Evolutionary conservation across 768 basidiomycete genomes (phyloP).

Genomic region (Zangia roseola): DNA sequence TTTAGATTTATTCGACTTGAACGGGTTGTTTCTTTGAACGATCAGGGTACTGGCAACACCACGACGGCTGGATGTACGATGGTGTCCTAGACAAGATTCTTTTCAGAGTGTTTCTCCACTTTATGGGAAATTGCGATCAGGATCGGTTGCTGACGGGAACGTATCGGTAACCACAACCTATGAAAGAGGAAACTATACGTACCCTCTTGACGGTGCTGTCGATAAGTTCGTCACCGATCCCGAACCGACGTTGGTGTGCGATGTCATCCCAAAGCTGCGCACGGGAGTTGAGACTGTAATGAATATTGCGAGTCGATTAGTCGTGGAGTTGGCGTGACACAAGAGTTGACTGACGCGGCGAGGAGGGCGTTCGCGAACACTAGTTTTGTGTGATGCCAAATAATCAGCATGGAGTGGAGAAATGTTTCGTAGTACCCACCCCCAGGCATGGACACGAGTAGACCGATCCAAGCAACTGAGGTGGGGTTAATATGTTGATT

Average conservation of each 20-base stretch:
- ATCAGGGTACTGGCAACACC: neutral
- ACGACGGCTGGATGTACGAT: neutral
- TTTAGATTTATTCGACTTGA: no score
- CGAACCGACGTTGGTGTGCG: constrained; percentile 8
- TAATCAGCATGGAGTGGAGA: neutral
- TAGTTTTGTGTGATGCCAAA: neutral
- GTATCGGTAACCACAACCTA: neutral
- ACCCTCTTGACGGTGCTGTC: constrained; percentile 6
- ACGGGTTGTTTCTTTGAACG: neutral
- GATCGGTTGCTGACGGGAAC: constrained; percentile 15
- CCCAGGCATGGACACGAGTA: constrained; percentile 18
- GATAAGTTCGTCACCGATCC: constrained; percentile 5
- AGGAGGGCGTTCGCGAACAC: constrained; percentile 21
- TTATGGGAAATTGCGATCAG: constrained; percentile 13
- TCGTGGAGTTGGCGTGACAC: neutral
- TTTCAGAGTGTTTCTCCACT: constrained; percentile 4
- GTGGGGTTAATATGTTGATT: neutral
- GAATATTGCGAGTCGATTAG: neutral
- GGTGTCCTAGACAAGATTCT: constrained; percentile 9
- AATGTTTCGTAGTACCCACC: neutral
- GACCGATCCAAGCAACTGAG: constrained; percentile 16
- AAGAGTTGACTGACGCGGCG: constrained; percentile 11
- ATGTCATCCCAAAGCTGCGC: constrained; percentile 10
- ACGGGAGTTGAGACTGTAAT: constrained; percentile 14
- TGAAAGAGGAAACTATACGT: neutral